These are phyloP conservation scores for Russula olivacea DNA, from an alignment of 768 basidiomycete species.

Conservation along the genomic window DNA sequence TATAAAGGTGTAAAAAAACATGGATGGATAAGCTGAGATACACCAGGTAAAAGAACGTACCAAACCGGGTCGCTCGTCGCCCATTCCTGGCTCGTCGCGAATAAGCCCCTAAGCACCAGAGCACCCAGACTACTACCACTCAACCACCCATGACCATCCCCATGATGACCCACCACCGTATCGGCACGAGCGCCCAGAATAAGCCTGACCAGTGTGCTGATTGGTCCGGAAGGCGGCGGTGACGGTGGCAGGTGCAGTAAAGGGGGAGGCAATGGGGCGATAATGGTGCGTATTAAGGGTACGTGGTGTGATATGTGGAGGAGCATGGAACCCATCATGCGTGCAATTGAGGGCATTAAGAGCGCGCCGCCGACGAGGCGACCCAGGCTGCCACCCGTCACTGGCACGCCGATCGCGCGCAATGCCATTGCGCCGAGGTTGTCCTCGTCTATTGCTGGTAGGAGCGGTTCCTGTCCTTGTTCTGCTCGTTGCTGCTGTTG, in stretches of 20 bases:
- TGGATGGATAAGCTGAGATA: no score
- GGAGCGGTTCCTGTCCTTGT: background rate
- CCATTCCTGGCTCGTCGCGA: conserved; percentile 56
- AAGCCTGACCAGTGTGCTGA: background rate
- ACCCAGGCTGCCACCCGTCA: conserved; percentile 54
- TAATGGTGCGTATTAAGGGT: conserved; percentile 31
- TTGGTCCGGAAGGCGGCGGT: background rate
- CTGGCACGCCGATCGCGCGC: conserved; percentile 52
- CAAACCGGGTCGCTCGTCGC: conserved; percentile 68
- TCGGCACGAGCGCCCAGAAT: background rate
- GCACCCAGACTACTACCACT: conserved; percentile 6
- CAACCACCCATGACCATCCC: conserved; percentile 10
- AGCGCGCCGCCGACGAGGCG: conserved; percentile 65
- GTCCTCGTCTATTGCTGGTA: conserved; percentile 15
- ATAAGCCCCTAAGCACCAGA: conserved; percentile 30
- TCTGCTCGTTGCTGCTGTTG: background rate
- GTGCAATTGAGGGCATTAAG: conserved; percentile 60
- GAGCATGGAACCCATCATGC: conserved; percentile 56
- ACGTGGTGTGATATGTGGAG: conserved; percentile 48
- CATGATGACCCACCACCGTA: background rate
- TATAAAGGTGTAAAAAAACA: conserved; percentile 13
- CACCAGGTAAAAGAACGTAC: conserved; percentile 31
- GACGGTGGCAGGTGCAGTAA: background rate
- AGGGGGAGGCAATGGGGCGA: conserved; percentile 13
- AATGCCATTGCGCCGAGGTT: conserved; percentile 47